Percentiles rank a stretch among this genome's conserved stretches.
Conservation (phyloP, 202 grass and related monocot species). For the Panicum hallii region DNA sequence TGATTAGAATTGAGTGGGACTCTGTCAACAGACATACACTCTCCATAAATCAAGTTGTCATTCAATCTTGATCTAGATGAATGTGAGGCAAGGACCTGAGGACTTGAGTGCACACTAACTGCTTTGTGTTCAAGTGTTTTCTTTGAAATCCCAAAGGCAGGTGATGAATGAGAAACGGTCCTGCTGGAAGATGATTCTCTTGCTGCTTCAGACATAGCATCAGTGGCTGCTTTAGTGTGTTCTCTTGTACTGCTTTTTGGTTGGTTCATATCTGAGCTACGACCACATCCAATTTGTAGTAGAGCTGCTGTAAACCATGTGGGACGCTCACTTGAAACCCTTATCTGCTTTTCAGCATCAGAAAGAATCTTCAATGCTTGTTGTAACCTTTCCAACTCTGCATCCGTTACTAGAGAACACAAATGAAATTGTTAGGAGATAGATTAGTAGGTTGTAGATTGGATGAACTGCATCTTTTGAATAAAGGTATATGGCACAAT, state of each 20-base stretch:
- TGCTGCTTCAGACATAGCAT: constrained; percentile 35
- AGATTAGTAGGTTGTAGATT: neutral
- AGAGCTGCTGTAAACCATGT: constrained; percentile 90
- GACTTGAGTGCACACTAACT: constrained; percentile 38
- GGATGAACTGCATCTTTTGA: neutral
- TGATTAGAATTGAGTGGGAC: constrained; percentile 20
- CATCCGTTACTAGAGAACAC: constrained; percentile 65
- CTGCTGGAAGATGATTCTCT: constrained; percentile 48
- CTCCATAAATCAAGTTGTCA: constrained; percentile 33
- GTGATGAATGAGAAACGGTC: constrained; percentile 45
- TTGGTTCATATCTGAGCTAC: constrained; percentile 59
- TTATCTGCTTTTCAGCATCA: constrained; percentile 89
- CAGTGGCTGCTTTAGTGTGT: constrained; percentile 53
- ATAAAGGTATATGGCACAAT: neutral
- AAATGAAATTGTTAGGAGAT: constrained; percentile 24
- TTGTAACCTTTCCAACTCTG: constrained; percentile 78
- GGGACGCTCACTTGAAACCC: constrained; percentile 74
- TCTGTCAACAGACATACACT: constrained; percentile 53
- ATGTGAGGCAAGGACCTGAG: constrained; percentile 40
- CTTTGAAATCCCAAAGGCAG: constrained; percentile 42
- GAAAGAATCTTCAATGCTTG: constrained; percentile 90
- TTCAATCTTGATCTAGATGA: constrained; percentile 54
- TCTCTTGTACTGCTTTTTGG: constrained; percentile 45
- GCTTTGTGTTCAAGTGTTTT: constrained; percentile 36
- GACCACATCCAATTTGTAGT: constrained; percentile 68